Evolutionary conservation across 768 basidiomycete genomes (phyloP), one percentile per base, ranked within the genome.

Genomic region (Suillus alpinus): DNA sequence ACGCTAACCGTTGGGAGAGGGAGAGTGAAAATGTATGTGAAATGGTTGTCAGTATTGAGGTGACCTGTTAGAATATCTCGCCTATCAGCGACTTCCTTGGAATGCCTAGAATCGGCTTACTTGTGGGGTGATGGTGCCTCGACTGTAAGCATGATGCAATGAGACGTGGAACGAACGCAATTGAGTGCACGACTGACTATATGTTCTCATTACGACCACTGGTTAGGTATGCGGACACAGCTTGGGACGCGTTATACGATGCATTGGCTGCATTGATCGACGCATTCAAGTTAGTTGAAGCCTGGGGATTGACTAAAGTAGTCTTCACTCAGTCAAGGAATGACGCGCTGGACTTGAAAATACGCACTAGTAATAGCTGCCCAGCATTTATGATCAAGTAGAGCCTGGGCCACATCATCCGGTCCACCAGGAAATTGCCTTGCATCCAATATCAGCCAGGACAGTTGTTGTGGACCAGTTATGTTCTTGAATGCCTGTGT

Each of bases 161-260:
- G 29, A n/a, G 7, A 20, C 40, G 8, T 32, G 13, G 23, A n/a
- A 9, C 18, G 36, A 14, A 29, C 20, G 20, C 29, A 7, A 39
- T 9, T 39, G 31, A 62, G 51, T 20, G 31, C 6, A 44, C 6
- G 10, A 36, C 85, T 70, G 68, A 88, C 87, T 77, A 88, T 18
- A 78, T 80, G 62, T 82, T 83, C 63, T 86, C 86, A 52, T 81
- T 87, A 32, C 86, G 76, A 23, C 82, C 86, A 62, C 80, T 78
- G 0, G 73, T 75, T 0, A 69, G 75, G 62, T 79, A 81, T 14
- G 79, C 77, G 0, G 80, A 85, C 1, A 88, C 74, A 1, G 83
- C 83, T 26, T 66, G 64, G 3, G 81, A 73, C 1, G 81, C 80
- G 59, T 83, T 75, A 58, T 86, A 86, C 0, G 77, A 63, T 3